Percentiles rank a stretch among this genome's conserved stretches.
These are phyloP conservation scores for Saitozyma podzolica DNA, from an alignment of 768 basidiomycete genomes.

Conservation along the genomic window DNA sequence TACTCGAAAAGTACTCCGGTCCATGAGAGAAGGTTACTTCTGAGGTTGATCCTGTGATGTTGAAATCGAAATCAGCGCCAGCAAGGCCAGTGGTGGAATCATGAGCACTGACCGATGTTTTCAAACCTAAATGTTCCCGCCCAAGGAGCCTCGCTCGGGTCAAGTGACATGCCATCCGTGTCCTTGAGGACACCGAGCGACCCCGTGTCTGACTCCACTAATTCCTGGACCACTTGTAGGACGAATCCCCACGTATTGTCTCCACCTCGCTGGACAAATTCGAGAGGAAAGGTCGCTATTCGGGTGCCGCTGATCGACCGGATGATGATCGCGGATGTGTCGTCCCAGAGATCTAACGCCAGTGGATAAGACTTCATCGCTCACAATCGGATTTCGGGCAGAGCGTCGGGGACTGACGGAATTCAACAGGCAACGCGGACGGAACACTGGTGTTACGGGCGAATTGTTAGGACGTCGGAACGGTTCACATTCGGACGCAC, in stretches of 20 bases:
- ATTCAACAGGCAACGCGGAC: too few relatives aligned
- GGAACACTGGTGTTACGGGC: too few relatives aligned
- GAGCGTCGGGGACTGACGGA: too few relatives aligned
- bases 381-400: too few relatives aligned
- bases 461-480: too few relatives aligned
- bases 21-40: constrained; percentile 8
- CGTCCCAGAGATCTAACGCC: not conserved
- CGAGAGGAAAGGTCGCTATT: constrained; percentile 3
- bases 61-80: not conserved
- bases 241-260: constrained; percentile 7
- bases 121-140: not conserved
- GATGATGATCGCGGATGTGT: not conserved
- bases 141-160: not conserved
- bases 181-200: not conserved
- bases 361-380: not conserved
- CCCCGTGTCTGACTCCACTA: not conserved
- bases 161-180: not conserved
- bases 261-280: constrained; percentile 2
- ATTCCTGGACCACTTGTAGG: not conserved
- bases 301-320: not conserved
- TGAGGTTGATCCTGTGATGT: not conserved
- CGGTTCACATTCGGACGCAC: too few relatives aligned
- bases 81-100: not conserved
- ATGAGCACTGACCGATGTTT: not conserved
- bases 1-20: constrained; percentile 2